Evolutionary conservation across 192 early-diverging fungal genomes (phyloP).

Genomic region (Paraglomus brasilianum): DNA sequence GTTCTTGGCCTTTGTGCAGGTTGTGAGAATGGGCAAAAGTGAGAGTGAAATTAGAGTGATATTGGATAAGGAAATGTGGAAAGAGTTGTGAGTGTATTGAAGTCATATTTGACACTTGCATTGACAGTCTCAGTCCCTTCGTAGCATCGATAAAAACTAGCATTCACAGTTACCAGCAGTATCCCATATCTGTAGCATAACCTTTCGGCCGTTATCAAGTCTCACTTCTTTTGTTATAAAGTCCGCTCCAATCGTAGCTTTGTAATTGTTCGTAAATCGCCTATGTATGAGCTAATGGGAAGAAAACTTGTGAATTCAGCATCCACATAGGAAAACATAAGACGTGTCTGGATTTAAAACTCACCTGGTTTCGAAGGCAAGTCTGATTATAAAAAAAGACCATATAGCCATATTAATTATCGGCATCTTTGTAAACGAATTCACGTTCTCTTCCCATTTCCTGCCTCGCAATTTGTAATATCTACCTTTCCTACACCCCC

Average conservation of each 20-base stretch:
- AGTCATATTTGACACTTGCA: too few relatives aligned
- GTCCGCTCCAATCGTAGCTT: constrained; percentile 97
- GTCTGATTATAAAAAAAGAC: too few relatives aligned
- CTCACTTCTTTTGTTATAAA: constrained; percentile 95
- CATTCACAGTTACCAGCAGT: constrained; percentile 58
- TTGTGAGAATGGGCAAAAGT: neutral
- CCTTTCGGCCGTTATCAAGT: constrained; percentile 74
- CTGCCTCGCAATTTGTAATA: neutral
- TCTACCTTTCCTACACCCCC: constrained; percentile 58
- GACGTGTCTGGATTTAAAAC: neutral
- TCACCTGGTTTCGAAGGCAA: too few relatives aligned
- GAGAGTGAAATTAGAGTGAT: too few relatives aligned
- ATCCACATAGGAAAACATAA: neutral
- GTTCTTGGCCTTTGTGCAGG: constrained; percentile 96
- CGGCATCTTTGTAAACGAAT: too few relatives aligned
- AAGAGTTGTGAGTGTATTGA: too few relatives aligned
- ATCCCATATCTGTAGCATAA: constrained; percentile 84
- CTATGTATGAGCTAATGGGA: constrained; percentile 78
- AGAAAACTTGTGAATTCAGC: neutral
- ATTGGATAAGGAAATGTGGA: too few relatives aligned
- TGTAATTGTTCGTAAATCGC: constrained; percentile 93
- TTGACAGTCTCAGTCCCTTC: too few relatives aligned
- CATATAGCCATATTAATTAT: too few relatives aligned
- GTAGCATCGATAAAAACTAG: too few relatives aligned
- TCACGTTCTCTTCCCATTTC: neutral